Percentiles rank a stretch among this genome's conserved stretches.
Evolutionary conservation across 371 early-diverging fungal genomes (phyloP).

Genomic region (Neoconidiobolus thromboides): DNA sequence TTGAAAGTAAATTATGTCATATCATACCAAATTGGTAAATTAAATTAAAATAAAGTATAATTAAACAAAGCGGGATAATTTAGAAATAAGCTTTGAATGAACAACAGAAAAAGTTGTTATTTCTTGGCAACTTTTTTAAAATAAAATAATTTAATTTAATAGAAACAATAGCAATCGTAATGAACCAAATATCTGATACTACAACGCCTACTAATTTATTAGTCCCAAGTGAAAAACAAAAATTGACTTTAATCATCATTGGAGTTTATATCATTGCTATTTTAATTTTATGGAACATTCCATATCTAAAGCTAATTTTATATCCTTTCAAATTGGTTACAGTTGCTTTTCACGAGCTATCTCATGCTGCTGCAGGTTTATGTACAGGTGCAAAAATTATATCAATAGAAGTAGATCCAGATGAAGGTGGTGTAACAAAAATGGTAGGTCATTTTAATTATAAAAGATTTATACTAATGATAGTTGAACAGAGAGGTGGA

Average conservation of each 20-base stretch:
- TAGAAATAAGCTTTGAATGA: too few relatives aligned
- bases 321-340: constrained; percentile 82
- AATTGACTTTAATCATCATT: constrained; percentile 41
- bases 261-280: constrained; percentile 49
- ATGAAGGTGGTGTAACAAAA: constrained; percentile 77
- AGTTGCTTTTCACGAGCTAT: constrained; percentile 66
- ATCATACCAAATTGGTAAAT: too few relatives aligned
- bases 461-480: not conserved
- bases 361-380: constrained; percentile 58
- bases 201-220: constrained; percentile 9
- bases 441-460: constrained; percentile 32
- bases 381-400: constrained; percentile 79
- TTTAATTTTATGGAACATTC: constrained; percentile 70
- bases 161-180: too few relatives aligned
- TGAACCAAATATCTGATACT: too few relatives aligned
- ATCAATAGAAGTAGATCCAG: constrained; percentile 78
- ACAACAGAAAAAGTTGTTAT: too few relatives aligned
- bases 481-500: constrained; percentile 33
- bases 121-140: too few relatives aligned
- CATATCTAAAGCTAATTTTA: constrained; percentile 55
- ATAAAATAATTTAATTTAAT: too few relatives aligned
- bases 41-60: too few relatives aligned
- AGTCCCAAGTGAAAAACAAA: constrained; percentile 43
- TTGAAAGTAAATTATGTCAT: too few relatives aligned
- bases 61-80: too few relatives aligned